Evolutionary conservation across 345 rosid genomes (phyloP).

Genomic region (Pistacia vera): DNA sequence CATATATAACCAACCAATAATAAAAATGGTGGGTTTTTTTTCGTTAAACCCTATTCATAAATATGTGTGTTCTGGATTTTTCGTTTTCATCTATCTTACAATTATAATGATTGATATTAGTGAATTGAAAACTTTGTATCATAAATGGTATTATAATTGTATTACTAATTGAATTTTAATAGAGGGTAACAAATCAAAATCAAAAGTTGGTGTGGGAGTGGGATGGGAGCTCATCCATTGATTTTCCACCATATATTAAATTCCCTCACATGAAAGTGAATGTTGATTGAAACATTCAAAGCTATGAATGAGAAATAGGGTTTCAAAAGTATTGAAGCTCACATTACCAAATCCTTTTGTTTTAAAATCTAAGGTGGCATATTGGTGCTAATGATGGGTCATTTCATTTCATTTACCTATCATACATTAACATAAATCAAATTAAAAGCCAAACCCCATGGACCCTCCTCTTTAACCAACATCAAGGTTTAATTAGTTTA

Average conservation of each 20-base stretch:
- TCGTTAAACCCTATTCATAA: too few relatives aligned
- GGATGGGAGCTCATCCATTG: background rate
- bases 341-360: background rate
- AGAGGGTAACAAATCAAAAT: slow-evolving; percentile 2
- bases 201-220: background rate
- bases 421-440: background rate
- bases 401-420: background rate
- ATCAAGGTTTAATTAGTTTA: too few relatives aligned
- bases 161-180: too few relatives aligned
- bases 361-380: background rate
- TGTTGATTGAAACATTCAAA: background rate
- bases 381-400: background rate
- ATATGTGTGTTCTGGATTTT: too few relatives aligned
- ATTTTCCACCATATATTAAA: background rate
- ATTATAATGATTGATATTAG: background rate
- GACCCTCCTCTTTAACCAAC: too few relatives aligned
- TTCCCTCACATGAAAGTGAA: background rate
- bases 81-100: background rate
- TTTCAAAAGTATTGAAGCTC: too few relatives aligned
- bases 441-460: background rate
- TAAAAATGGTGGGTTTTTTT: too few relatives aligned
- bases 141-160: too few relatives aligned
- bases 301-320: too few relatives aligned
- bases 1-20: too few relatives aligned
- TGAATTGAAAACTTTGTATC: too few relatives aligned